Evolutionary conservation across 1,284 basidiomycete species (phyloP).

Genomic region (Heterobasidion irregulare): DNA sequence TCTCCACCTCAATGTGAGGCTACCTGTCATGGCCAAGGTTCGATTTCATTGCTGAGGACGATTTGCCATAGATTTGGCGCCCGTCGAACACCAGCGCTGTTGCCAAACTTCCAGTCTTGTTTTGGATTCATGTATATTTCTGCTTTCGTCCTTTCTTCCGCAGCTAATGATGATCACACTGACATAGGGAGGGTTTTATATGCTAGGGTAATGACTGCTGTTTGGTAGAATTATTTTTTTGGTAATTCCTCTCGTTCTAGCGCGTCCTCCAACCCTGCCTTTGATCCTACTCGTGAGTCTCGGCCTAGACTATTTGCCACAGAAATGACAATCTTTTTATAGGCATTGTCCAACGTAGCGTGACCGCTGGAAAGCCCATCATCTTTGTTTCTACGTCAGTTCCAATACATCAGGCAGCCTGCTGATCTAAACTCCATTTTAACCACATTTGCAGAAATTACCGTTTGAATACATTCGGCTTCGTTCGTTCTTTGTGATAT

Average conservation of each 20-base stretch:
- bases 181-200: slow-evolving; percentile 41
- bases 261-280: slow-evolving; percentile 29
- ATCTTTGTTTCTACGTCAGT: slow-evolving; percentile 45
- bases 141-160: neutral
- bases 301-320: neutral
- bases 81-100: slow-evolving; percentile 7
- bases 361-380: slow-evolving; percentile 37
- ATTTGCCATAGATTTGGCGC: slow-evolving; percentile 9
- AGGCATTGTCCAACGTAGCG: slow-evolving; percentile 42
- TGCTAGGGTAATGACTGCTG: slow-evolving; percentile 24
- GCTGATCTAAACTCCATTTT: no score
- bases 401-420: neutral
- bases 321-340: neutral
- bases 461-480: slow-evolving; percentile 1
- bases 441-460: no score
- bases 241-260: slow-evolving; percentile 16
- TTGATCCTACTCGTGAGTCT: slow-evolving; percentile 38
- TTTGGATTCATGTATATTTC: slow-evolving; percentile 13
- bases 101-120: slow-evolving; percentile 11
- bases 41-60: neutral
- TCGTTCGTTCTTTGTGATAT: neutral
- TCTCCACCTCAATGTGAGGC: slow-evolving; percentile 38
- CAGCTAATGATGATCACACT: neutral
- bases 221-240: neutral
- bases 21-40: neutral